Conservation (phyloP, 768 basidiomycete genomes). For the Russula olivacea region DNA sequence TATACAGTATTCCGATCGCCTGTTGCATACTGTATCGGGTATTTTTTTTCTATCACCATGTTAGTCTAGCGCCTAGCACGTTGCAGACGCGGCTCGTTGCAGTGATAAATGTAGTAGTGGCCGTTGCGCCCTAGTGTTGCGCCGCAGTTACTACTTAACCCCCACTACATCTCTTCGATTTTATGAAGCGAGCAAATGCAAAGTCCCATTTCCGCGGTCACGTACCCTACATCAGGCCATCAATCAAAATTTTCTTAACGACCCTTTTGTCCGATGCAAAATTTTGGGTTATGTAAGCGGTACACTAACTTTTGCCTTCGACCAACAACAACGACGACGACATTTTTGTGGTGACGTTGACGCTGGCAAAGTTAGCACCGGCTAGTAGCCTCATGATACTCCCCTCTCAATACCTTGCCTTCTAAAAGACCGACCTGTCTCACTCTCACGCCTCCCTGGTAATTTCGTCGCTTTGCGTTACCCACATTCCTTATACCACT, state of each 20-base stretch:
- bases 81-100: neutral
- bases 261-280: neutral
- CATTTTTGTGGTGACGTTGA: neutral
- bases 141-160: neutral
- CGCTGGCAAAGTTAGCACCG: neutral
- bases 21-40: neutral
- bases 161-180: no score
- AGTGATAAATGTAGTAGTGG: neutral
- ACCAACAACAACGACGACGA: conserved; percentile 11
- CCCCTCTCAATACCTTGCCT: neutral
- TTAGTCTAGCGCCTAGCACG: neutral
- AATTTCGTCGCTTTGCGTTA: conserved; percentile 3
- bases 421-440: neutral
- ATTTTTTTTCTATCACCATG: neutral
- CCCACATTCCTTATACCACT: conserved; percentile 11
- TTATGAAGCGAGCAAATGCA: neutral
- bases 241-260: neutral
- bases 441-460: neutral
- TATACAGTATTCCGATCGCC: neutral
- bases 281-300: conserved; percentile 16
- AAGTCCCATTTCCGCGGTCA: neutral
- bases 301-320: neutral
- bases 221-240: neutral
- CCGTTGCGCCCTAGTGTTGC: neutral
- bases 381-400: conserved; percentile 6